These are phyloP conservation scores for Tulasnella sp. DNA, from an alignment of 768 basidiomycete genomes.

Conservation along the genomic window DNA sequence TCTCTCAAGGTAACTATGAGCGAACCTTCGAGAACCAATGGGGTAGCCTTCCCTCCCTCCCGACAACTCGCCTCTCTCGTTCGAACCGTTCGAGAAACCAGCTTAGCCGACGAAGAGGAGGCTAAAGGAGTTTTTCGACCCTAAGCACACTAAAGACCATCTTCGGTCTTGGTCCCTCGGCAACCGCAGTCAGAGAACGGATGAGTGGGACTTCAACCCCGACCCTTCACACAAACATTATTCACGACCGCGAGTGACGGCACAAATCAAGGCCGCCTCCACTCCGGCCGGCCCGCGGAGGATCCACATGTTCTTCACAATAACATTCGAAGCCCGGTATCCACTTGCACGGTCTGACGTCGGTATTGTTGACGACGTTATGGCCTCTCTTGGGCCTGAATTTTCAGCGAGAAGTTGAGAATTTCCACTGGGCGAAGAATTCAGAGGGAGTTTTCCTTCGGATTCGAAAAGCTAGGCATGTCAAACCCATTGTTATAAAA, in stretches of 20 bases:
- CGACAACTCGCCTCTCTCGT: background rate
- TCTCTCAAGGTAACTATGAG: background rate
- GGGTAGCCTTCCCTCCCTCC: background rate
- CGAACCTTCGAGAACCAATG: background rate
- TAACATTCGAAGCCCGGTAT: background rate
- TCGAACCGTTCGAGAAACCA: too few relatives aligned
- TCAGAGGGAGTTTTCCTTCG: too few relatives aligned
- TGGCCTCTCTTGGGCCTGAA: background rate
- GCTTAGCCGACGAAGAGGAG: too few relatives aligned
- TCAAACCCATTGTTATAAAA: background rate
- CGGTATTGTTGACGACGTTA: background rate
- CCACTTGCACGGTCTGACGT: conserved; percentile 8
- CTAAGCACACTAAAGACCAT: too few relatives aligned
- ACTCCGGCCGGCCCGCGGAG: background rate
- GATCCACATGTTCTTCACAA: background rate
- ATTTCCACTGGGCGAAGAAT: background rate
- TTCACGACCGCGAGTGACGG: background rate
- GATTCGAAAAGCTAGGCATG: background rate
- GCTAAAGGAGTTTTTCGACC: too few relatives aligned
- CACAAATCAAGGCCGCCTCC: background rate
- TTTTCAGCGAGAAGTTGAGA: background rate
- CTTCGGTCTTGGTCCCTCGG: background rate
- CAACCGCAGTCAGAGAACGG: background rate
- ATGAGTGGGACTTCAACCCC: too few relatives aligned
- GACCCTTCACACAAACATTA: too few relatives aligned